Evolutionary conservation across 441 rosid genomes (phyloP).

Genomic region (Jatropha podagrica): DNA sequence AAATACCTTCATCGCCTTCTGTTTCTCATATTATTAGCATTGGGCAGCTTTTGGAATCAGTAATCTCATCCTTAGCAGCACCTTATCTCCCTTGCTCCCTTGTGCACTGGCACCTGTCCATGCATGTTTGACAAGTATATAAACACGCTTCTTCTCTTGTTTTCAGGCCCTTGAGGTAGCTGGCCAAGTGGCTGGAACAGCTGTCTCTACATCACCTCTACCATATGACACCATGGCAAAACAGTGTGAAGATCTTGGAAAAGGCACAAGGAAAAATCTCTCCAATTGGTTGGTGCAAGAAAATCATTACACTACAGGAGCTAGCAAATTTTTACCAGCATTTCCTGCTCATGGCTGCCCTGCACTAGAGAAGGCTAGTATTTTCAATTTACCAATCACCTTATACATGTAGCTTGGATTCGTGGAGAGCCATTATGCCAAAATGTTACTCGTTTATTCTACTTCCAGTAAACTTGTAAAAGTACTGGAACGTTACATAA

Average conservation of each 20-base stretch:
- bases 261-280: constrained; percentile 77
- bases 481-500: not conserved
- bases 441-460: not conserved
- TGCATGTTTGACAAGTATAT: not conserved
- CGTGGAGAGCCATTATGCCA: not conserved
- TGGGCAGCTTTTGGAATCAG: constrained; percentile 91
- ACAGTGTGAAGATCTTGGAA: constrained; percentile 87
- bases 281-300: constrained; percentile 88
- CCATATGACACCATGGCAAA: constrained; percentile 77
- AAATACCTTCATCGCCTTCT: constrained; percentile 48
- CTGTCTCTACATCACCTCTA: constrained; percentile 80
- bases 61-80: constrained; percentile 29
- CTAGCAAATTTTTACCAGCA: constrained; percentile 28
- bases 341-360: constrained; percentile 27
- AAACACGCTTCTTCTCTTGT: not conserved
- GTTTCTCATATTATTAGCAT: constrained; percentile 73
- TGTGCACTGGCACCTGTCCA: not conserved
- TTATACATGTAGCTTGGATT: not conserved
- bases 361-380: constrained; percentile 43
- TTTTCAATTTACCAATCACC: not conserved
- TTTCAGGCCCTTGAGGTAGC: constrained; percentile 92
- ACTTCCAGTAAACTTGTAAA: not conserved
- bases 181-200: constrained; percentile 85
- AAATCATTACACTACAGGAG: constrained; percentile 38
- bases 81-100: not conserved